Evolutionary conservation across 495 filamentous ascomycete species (phyloP), one percentile per base, ranked within the genome.

Genomic region (Xylaria longipes): DNA sequence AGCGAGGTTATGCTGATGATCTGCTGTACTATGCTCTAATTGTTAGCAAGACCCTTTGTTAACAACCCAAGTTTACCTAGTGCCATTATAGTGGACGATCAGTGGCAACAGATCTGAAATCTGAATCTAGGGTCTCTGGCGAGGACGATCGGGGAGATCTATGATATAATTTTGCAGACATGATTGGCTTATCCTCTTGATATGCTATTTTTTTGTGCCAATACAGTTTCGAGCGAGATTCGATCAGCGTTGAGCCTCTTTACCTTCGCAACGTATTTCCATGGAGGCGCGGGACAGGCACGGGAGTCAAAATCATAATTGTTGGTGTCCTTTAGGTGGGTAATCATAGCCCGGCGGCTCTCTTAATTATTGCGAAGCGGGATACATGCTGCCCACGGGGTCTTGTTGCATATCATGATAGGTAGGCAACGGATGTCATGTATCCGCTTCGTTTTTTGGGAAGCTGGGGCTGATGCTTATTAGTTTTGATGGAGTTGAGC

Each of bases 71-170:
- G 20, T 22, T 60, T 52, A 35, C 11, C 45, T 50, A 50, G 43
- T 66, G 27, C 45, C 17, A 7, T 50, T 50, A 25, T 29, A 37
- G 29, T 37, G 45, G 63, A n/a, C n/a, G n/a, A 50, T 17, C 63
- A 20, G 39, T 25, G 31, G 12, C 41, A 11, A 31, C 20, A 31
- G 63, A 50, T 52, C 39, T 14, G 39, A 64, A 43, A 64, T 33
- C 61, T 25, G 61, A 46, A 64, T 27, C 9, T 52, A 37, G 45
- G 45, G 45, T 37, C 20, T 29, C 45, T 66, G 45, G 45, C 46
- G 45, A 31, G 45, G 63, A 22, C 43, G 45, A 66, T 52, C 63
- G 50, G 31, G 43, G 63, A 50, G 45, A 43, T 66, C 29, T 3
- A 37, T 66, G 45, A 25, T 27, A 48, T 22, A n/a, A 20, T 7